These are phyloP conservation scores for Xylaria arbuscula DNA, from an alignment of 2,329 filamentous ascomycete species.

Conservation along the genomic window DNA sequence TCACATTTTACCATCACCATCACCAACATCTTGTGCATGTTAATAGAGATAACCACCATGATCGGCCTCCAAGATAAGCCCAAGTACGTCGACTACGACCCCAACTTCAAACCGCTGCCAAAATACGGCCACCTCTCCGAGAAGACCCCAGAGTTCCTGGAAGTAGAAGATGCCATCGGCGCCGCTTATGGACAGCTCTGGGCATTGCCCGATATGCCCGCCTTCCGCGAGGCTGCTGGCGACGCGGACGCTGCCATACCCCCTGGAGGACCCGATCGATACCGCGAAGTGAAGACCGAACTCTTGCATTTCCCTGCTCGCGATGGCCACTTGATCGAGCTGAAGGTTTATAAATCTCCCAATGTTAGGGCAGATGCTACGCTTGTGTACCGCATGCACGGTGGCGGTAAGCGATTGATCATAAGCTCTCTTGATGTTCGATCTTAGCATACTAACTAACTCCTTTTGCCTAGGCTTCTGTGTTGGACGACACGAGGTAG, in stretches of 20 bases:
- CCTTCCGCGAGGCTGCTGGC: constrained; percentile 48
- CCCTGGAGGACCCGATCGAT: constrained; percentile 49
- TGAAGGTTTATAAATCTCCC: constrained; percentile 52
- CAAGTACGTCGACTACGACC: constrained; percentile 42
- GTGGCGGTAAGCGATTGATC: constrained; percentile 45
- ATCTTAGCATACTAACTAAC: constrained; percentile 3
- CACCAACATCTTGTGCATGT: neutral
- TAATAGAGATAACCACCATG: constrained; percentile 25
- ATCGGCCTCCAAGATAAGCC: constrained; percentile 38
- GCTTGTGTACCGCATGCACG: constrained; percentile 52
- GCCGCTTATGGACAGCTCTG: constrained; percentile 47
- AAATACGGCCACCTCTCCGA: constrained; percentile 52
- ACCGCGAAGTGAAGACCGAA: constrained; percentile 50
- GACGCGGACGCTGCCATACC: constrained; percentile 44
- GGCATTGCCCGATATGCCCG: constrained; percentile 39
- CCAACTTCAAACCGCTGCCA: constrained; percentile 50
- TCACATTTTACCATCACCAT: neutral
- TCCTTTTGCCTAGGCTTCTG: constrained; percentile 7
- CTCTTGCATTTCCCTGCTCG: constrained; percentile 47
- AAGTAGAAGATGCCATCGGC: constrained; percentile 45
- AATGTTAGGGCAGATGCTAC: constrained; percentile 40
- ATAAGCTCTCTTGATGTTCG: neutral
- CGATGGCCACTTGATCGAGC: constrained; percentile 51
- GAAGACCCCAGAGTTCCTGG: constrained; percentile 50
- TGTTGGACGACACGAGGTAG: constrained; percentile 51